Conservation (phyloP, 2,329 filamentous ascomycete genomes). For the Chaetomium globosum region DNA sequence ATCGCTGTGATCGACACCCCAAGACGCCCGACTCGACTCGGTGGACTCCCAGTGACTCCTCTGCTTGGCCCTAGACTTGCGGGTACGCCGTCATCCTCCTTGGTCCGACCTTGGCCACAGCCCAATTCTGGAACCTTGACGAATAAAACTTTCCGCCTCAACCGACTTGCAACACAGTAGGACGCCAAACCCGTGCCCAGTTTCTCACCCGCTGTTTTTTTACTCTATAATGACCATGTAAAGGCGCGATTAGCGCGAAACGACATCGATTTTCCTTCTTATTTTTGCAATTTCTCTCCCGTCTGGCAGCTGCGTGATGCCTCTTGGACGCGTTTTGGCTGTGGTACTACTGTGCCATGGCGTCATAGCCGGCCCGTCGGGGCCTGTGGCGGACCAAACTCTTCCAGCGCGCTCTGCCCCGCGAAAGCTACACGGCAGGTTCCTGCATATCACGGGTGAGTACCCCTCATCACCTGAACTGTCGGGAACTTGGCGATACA, state of each 20-base stretch:
- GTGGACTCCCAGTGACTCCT: neutral
- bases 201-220: neutral
- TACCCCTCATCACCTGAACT: slow-evolving; percentile 10
- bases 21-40: neutral
- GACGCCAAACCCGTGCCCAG: slow-evolving; percentile 10
- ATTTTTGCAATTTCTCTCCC: slow-evolving; percentile 8
- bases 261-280: neutral
- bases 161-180: neutral
- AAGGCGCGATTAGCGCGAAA: slow-evolving; percentile 19
- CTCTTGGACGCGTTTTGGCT: slow-evolving; percentile 33
- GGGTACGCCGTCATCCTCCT: slow-evolving; percentile 27
- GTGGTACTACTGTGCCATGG: slow-evolving; percentile 40
- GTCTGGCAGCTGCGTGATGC: slow-evolving; percentile 28
- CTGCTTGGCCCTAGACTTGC: neutral
- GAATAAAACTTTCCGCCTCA: slow-evolving; percentile 7
- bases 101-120: slow-evolving; percentile 25
- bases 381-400: slow-evolving; percentile 21
- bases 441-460: slow-evolving; percentile 84
- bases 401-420: slow-evolving; percentile 33
- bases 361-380: slow-evolving; percentile 39
- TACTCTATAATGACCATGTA: slow-evolving; percentile 17
- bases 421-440: slow-evolving; percentile 68
- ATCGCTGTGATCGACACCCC: slow-evolving; percentile 12
- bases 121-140: slow-evolving; percentile 2
- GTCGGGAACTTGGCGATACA: slow-evolving; percentile 2